Evolutionary conservation across 2,329 filamentous ascomycete genomes (phyloP).

Genomic region (Nigrospora osmanthi): DNA sequence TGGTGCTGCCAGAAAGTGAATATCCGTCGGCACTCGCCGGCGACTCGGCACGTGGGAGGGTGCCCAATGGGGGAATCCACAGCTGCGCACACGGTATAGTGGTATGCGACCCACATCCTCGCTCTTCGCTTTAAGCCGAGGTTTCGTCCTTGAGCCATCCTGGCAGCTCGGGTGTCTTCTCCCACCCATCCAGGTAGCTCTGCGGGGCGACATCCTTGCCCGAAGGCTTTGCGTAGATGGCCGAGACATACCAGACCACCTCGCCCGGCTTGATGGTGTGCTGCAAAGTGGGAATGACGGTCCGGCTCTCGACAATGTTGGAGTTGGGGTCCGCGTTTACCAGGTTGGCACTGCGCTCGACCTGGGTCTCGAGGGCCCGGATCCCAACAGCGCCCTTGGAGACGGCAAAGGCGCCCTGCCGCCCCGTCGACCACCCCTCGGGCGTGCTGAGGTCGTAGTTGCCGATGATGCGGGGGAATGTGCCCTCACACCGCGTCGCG

Average conservation of each 20-base stretch:
- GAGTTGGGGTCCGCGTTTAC: conserved; percentile 74
- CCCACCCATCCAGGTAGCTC: conserved; percentile 55
- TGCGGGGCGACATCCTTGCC: conserved; percentile 41
- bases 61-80: too few relatives aligned
- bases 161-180: conserved; percentile 48
- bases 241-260: conserved; percentile 60
- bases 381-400: conserved; percentile 50
- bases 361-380: conserved; percentile 43
- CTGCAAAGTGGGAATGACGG: conserved; percentile 62
- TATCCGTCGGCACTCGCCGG: too few relatives aligned
- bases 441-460: conserved; percentile 52
- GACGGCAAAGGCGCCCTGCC: conserved; percentile 46
- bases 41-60: too few relatives aligned
- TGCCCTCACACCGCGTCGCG: conserved; percentile 36
- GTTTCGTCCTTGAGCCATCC: conserved; percentile 52
- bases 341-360: conserved; percentile 49
- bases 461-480: conserved; percentile 46
- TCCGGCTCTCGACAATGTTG: conserved; percentile 66
- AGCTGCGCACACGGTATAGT: too few relatives aligned
- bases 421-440: conserved; percentile 43
- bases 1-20: too few relatives aligned
- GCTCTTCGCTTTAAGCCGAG: conserved; percentile 7
- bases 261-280: conserved; percentile 50
- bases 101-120: neutral
- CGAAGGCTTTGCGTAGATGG: conserved; percentile 61